A percentile compares a stretch with the other conserved stretches of the same genome.
phyloP scores from a whole-genome alignment of 371 early-diverging fungal genomes.

The Lichtheimia ornata region DNA sequence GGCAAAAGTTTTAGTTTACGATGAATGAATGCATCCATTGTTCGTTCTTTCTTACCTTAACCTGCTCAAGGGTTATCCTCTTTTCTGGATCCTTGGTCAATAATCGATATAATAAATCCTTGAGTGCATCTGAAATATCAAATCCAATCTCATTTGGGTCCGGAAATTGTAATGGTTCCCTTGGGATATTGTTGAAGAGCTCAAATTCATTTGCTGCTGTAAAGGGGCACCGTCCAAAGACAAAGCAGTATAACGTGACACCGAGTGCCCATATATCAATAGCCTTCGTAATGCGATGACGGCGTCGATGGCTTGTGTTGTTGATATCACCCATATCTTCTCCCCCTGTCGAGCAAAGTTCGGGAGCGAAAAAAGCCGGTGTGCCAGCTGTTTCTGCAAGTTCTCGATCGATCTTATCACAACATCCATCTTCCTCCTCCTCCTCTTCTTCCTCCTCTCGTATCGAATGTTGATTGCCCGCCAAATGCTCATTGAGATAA shows the following conservation, averaged over 20 bases:
- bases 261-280: slow-evolving; percentile 99
- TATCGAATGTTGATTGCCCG: slow-evolving; percentile 23
- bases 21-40: no score
- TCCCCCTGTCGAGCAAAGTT: slow-evolving; percentile 79
- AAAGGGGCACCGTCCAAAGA: slow-evolving; percentile 97
- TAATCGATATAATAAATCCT: slow-evolving; percentile 71
- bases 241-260: slow-evolving; percentile 95
- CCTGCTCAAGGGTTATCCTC: slow-evolving; percentile 82
- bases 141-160: slow-evolving; percentile 24
- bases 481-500: slow-evolving; percentile 54
- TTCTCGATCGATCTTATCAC: slow-evolving; percentile 63
- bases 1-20: not conserved
- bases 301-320: slow-evolving; percentile 7
- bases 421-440: slow-evolving; percentile 22
- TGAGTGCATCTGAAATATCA: slow-evolving; percentile 29
- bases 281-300: slow-evolving; percentile 73
- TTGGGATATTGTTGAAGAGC: slow-evolving; percentile 87
- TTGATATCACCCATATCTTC: not conserved
- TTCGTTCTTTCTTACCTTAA: slow-evolving; percentile 60
- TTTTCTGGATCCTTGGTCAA: slow-evolving; percentile 86
- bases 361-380: slow-evolving; percentile 98
- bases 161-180: slow-evolving; percentile 53
- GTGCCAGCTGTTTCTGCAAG: slow-evolving; percentile 95
- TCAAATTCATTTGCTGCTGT: slow-evolving; percentile 95
- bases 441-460: slow-evolving; percentile 7